Conservation (phyloP, 192 early-diverging fungal species). For the Coemansia sp. region DNA sequence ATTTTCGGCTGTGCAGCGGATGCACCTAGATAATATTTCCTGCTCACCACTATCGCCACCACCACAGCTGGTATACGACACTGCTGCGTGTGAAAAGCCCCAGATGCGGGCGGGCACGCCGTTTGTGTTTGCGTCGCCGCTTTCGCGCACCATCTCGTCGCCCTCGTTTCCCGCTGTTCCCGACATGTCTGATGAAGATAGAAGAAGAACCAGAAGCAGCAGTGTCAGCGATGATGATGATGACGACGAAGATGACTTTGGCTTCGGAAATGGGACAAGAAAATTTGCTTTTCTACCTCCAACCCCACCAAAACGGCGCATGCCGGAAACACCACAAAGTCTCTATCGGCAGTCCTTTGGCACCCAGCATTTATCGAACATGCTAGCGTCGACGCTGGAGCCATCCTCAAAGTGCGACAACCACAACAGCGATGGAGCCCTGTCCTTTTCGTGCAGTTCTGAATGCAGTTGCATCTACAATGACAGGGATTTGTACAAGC, state of each 20-base stretch:
- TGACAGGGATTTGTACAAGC: background rate
- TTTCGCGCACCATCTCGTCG: background rate
- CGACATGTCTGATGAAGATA: background rate
- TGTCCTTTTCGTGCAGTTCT: background rate
- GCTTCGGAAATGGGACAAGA: background rate
- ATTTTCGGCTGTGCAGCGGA: conserved; percentile 10
- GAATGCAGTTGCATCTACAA: background rate
- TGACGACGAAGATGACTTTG: background rate
- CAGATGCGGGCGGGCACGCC: conserved; percentile 6
- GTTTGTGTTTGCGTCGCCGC: background rate
- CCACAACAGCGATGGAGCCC: background rate
- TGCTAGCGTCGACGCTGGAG: conserved; percentile 7
- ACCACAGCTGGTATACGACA: background rate
- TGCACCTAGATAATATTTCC: conserved; percentile 8
- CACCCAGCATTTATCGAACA: background rate
- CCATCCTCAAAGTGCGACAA: background rate
- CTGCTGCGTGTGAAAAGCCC: background rate
- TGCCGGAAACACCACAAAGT: background rate
- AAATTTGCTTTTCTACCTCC: background rate
- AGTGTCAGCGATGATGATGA: background rate
- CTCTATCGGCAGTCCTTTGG: background rate
- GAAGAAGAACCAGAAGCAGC: background rate
- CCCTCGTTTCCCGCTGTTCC: background rate
- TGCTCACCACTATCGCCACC: background rate
- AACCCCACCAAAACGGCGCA: background rate